Percentiles rank a stretch among this genome's conserved stretches.
phyloP scores from a whole-genome alignment of 179 eudicot genomes.

The Silene coronaria region DNA sequence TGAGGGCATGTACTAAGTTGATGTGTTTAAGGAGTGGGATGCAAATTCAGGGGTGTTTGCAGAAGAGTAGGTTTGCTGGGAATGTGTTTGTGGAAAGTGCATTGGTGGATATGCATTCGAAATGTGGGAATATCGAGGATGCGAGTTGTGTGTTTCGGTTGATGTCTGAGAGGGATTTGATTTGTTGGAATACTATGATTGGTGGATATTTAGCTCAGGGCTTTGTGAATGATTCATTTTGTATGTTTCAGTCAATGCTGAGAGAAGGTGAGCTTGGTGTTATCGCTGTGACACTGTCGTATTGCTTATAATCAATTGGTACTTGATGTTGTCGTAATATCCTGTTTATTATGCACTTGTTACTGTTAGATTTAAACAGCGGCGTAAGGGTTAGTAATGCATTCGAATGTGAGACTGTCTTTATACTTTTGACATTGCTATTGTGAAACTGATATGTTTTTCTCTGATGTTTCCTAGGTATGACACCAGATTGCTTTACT shows the following conservation, averaged over 20 bases:
- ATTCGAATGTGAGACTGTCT: not conserved
- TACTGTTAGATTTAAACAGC: not conserved
- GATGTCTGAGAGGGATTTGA: constrained; percentile 52
- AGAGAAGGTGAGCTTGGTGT: constrained; percentile 35
- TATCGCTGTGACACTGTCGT: too few species aligned
- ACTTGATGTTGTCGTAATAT: not conserved
- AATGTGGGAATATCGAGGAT: constrained; percentile 53
- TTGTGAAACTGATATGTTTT: constrained; percentile 9
- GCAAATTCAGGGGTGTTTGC: constrained; percentile 55
- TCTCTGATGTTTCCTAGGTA: constrained; percentile 29
- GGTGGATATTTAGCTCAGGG: constrained; percentile 52
- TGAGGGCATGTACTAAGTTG: constrained; percentile 48
- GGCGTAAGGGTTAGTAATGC: not conserved
- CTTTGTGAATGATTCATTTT: constrained; percentile 32
- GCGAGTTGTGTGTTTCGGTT: constrained; percentile 44
- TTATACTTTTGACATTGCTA: not conserved
- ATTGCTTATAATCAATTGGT: not conserved
- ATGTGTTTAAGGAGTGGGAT: constrained; percentile 40
- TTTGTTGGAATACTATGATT: constrained; percentile 68
- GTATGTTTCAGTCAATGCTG: constrained; percentile 39
- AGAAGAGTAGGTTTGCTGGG: constrained; percentile 46
- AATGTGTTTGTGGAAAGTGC: constrained; percentile 64
- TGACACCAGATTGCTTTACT: constrained; percentile 57
- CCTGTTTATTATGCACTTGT: not conserved
- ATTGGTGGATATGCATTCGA: constrained; percentile 54